phyloP scores from a whole-genome alignment of 2,329 filamentous ascomycete genomes.

The Nakataea oryzae region DNA sequence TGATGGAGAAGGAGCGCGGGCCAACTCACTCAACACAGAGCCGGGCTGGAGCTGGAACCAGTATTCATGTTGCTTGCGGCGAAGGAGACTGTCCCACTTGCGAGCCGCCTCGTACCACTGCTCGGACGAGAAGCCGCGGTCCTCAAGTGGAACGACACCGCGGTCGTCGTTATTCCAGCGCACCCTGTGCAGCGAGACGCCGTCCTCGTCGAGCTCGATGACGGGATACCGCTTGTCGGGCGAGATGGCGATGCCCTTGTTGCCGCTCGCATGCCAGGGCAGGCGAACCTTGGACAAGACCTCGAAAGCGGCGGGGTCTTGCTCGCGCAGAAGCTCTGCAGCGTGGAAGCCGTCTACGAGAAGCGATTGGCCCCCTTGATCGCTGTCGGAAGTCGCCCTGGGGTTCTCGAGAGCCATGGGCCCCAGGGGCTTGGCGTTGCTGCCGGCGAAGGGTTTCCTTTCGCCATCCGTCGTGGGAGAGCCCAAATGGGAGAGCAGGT shows the following conservation, averaged over 20 bases:
- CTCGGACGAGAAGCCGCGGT: conserved; percentile 24
- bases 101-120: conserved; percentile 74
- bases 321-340: conserved; percentile 45
- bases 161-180: conserved; percentile 94
- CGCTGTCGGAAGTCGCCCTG: neutral
- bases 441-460: too few relatives aligned
- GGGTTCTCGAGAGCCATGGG: too few relatives aligned
- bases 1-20: neutral
- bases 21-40: conserved; percentile 56
- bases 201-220: conserved; percentile 44
- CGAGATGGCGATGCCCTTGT: conserved; percentile 70
- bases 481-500: conserved; percentile 68
- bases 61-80: conserved; percentile 54
- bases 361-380: conserved; percentile 61
- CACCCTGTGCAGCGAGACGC: conserved; percentile 40
- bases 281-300: conserved; percentile 47
- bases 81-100: conserved; percentile 62
- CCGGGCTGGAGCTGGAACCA: conserved; percentile 78
- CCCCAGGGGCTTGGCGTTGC: too few relatives aligned
- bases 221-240: conserved; percentile 64
- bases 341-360: conserved; percentile 81
- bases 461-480: too few relatives aligned
- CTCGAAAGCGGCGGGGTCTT: conserved; percentile 45
- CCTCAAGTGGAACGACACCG: conserved; percentile 51
- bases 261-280: conserved; percentile 81